phyloP scores from a whole-genome alignment of 2,329 filamentous ascomycete genomes.

The Acrocalymma vagum region DNA sequence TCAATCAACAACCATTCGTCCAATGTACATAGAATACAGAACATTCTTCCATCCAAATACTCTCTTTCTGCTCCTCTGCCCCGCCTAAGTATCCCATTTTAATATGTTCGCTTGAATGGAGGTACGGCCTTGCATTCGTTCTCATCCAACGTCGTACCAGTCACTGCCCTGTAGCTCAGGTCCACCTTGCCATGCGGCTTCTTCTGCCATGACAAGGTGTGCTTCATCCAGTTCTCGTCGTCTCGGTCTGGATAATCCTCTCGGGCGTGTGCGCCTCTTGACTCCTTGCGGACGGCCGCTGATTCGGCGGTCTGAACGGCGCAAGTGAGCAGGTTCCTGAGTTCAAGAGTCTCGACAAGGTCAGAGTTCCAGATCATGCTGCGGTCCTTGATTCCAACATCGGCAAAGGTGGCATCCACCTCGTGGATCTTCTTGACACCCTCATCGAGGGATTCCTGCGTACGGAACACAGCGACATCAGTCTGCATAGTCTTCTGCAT shows the following conservation, averaged over 20 bases:
- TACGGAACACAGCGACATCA: slow-evolving; percentile 96
- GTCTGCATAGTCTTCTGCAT: slow-evolving; percentile 99
- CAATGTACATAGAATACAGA: slow-evolving; percentile 48
- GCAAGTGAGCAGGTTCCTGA: slow-evolving; percentile 95
- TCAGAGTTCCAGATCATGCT: slow-evolving; percentile 99
- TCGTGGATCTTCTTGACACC: slow-evolving; percentile 88
- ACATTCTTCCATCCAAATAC: slow-evolving; percentile 13
- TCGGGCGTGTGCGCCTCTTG: slow-evolving; percentile 93
- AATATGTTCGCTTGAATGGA: slow-evolving; percentile 95
- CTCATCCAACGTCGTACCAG: slow-evolving; percentile 86
- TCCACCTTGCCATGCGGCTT: slow-evolving; percentile 86
- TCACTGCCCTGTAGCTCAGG: slow-evolving; percentile 84
- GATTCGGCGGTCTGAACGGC: slow-evolving; percentile 92
- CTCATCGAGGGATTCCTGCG: slow-evolving; percentile 90
- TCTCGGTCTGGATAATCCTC: slow-evolving; percentile 97
- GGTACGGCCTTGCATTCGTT: slow-evolving; percentile 95
- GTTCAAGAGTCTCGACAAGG: slow-evolving; percentile 93
- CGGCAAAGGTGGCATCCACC: slow-evolving; percentile 79
- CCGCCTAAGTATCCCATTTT: slow-evolving; percentile 50
- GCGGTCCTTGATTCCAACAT: slow-evolving; percentile 96
- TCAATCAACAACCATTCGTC: slow-evolving; percentile 29
- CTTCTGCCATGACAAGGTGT: slow-evolving; percentile 97
- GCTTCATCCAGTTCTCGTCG: slow-evolving; percentile 99
- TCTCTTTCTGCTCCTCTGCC: slow-evolving; percentile 2
- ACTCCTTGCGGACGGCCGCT: slow-evolving; percentile 95